Percentiles rank a stretch among this genome's conserved stretches.
phyloP scores from a whole-genome alignment of 176 grass and related monocot species.

The Ensete glaucum region DNA sequence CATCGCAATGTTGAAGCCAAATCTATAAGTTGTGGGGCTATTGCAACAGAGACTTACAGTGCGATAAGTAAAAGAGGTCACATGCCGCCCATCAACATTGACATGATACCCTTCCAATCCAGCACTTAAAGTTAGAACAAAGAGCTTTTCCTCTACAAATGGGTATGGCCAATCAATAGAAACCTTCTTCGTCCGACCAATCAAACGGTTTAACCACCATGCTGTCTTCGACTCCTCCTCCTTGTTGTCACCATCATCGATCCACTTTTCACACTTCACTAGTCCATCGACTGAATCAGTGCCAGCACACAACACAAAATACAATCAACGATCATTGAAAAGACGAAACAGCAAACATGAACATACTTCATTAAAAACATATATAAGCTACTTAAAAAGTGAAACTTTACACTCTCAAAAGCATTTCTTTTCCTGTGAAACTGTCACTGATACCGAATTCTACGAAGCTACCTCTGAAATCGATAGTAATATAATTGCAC shows the following conservation, averaged over 20 bases:
- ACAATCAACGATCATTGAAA: neutral
- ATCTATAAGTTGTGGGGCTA: neutral
- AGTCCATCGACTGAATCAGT: constrained; percentile 3
- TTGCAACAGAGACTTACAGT: constrained; percentile 3
- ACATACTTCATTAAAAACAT: neutral
- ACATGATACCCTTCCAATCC: constrained; percentile 18
- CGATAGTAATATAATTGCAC: too few relatives aligned
- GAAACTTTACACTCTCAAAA: too few relatives aligned
- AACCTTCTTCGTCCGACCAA: constrained; percentile 14
- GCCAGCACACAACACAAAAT: neutral
- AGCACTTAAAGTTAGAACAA: constrained; percentile 15
- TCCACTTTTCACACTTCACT: constrained; percentile 13
- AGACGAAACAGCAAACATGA: neutral
- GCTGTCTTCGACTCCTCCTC: neutral
- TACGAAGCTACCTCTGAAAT: too few relatives aligned
- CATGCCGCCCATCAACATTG: constrained; percentile 9
- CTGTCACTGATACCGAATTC: too few relatives aligned
- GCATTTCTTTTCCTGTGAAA: too few relatives aligned
- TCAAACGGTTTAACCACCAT: constrained; percentile 16
- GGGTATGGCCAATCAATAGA: constrained; percentile 11
- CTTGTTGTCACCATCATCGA: neutral
- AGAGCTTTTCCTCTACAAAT: constrained; percentile 1
- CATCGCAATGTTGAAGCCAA: neutral
- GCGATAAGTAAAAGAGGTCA: constrained; percentile 8
- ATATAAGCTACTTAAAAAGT: too few relatives aligned